Base-by-base conservation (phyloP, 441 rosid species). In the Dalechampia spathulata region DNA sequence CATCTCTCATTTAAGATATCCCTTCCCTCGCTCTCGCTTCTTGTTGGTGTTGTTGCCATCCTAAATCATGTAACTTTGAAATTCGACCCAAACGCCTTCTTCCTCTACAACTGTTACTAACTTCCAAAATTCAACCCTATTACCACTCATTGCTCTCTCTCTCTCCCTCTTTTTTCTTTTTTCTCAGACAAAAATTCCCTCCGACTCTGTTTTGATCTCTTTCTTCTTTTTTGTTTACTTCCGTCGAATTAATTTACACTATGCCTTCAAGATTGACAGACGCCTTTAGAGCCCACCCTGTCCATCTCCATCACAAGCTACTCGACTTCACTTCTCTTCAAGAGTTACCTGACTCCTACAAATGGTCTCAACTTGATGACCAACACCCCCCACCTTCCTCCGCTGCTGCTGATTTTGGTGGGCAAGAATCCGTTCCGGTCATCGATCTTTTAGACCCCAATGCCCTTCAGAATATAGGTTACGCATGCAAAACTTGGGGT, bases 401-500 rank as follows among this genome's bases (percentile, higher is more conserved):
- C 17, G 45, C 43, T 3, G 77, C 10, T 16, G 60, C 13, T 38
- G 22, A 5, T 5, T 77, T 13, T 15, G 60, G 13, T 39, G 22
- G 5, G 7, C 23, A 1, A 1, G 90, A 83, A 63, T 56, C 77
- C 13, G 66, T 81, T 20, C 98, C 96, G 1, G 66, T 81, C 26
- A 63, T 91, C 42, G 91, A 91, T 70, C 95, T 91, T 55, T 12
- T 40, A 7, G 72, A 73, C 69, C 78, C 83, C 10, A 64, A 81
- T 74, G 85, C 71, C 36, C 54, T 75, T 22, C 26, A 57, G 27
- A 75, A 62, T 16, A 63, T 91, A 19, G 90, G 89, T 20, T 72
- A 56, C 66, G 95, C 95, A 67, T 88, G 96, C 76, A 72, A 65
- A 49, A 74, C 70, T 3, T 87, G 96, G 98, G 96, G 98, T 0